A percentile compares a stretch with the other conserved stretches of the same genome.
Conservation (phyloP, 179 eudicot species). For the Sideroxylon spinosum region DNA sequence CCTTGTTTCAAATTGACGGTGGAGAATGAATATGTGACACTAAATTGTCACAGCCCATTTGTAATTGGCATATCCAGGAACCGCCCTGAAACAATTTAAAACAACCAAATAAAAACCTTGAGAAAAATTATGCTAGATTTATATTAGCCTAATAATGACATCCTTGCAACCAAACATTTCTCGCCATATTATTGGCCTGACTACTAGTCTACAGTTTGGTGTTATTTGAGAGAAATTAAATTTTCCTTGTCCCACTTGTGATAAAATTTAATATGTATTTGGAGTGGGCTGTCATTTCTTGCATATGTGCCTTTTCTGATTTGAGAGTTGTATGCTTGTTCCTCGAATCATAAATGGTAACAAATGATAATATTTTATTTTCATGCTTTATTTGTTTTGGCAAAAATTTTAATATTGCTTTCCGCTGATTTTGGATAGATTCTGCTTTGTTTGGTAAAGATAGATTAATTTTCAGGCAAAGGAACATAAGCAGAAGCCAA, state of each 20-base stretch:
- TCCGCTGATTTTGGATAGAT: constrained; percentile 36
- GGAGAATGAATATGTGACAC: constrained; percentile 8
- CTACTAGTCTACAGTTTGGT: too few species aligned
- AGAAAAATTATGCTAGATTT: not conserved
- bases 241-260: not conserved
- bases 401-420: constrained; percentile 19
- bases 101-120: not conserved
- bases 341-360: constrained; percentile 22
- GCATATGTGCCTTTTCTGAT: constrained; percentile 36
- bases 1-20: constrained; percentile 11
- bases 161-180: constrained; percentile 5
- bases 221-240: not conserved
- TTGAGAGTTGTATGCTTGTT: constrained; percentile 22
- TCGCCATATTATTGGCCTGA: not conserved
- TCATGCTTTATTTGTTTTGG: constrained; percentile 23
- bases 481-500: constrained; percentile 9
- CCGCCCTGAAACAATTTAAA: not conserved
- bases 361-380: constrained; percentile 14
- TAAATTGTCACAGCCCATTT: not conserved
- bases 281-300: constrained; percentile 14
- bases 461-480: not conserved
- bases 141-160: too few species aligned
- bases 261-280: not conserved
- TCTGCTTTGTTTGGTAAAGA: constrained; percentile 15
- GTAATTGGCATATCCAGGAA: not conserved